phyloP scores from a whole-genome alignment of 768 basidiomycete species.

The Termitomyces sp. region DNA sequence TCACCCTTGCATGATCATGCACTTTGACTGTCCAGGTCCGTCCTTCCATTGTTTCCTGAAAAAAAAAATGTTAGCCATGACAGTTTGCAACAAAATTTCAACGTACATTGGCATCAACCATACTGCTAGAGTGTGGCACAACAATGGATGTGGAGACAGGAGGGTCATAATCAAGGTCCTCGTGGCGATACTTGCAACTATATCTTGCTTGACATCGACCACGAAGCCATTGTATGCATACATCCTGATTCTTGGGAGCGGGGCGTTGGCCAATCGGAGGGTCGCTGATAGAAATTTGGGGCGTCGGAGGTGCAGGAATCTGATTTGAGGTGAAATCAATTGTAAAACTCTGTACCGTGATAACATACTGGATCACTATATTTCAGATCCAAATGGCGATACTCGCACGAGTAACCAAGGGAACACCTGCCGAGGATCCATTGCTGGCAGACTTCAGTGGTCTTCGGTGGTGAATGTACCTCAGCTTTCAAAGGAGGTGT shows the following conservation, averaged over 20 bases:
- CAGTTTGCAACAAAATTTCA: background rate
- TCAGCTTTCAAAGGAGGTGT: background rate
- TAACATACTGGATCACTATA: slow-evolving; percentile 15
- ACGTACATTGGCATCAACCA: background rate
- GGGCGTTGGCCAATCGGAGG: slow-evolving; percentile 16
- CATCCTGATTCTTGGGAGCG: slow-evolving; percentile 7
- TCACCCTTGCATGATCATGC: slow-evolving; percentile 50
- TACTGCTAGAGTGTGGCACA: background rate
- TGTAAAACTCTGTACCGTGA: too few species aligned
- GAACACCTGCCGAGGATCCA: slow-evolving; percentile 26
- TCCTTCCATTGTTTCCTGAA: slow-evolving; percentile 1
- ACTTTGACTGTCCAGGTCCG: slow-evolving; percentile 25
- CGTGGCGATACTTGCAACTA: slow-evolving; percentile 23
- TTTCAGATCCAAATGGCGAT: slow-evolving; percentile 20
- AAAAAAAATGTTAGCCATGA: background rate
- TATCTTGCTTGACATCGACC: slow-evolving; percentile 21
- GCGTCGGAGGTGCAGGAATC: background rate
- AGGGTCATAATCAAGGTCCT: slow-evolving; percentile 24
- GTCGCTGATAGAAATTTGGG: slow-evolving; percentile 1
- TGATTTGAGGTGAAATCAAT: background rate
- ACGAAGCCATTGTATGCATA: slow-evolving; percentile 22
- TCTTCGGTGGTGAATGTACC: slow-evolving; percentile 14
- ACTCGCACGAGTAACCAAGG: slow-evolving; percentile 17
- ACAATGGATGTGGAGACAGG: background rate
- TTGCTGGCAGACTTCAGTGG: slow-evolving; percentile 18